Base-by-base conservation (phyloP, 2,329 filamentous ascomycete species). In the Trematosphaeria pertusa region DNA sequence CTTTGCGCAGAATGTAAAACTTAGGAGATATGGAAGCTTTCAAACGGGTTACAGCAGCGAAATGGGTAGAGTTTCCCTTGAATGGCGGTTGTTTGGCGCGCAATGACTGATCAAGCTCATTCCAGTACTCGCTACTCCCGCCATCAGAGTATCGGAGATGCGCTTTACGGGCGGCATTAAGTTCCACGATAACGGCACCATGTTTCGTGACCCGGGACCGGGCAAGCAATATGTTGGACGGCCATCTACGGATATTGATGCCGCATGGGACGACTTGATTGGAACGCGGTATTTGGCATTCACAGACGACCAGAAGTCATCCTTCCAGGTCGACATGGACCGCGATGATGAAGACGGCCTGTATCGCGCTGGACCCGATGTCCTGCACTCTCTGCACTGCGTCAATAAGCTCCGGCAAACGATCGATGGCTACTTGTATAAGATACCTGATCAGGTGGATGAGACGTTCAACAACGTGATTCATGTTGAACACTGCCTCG, bases 401-500 rank as follows among this genome's bases (percentile, higher is more conserved):
- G 15, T 34, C 31, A 15, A 34, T 14, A 34, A n/a, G 12, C 8
- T 34, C 7, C 31, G 31, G 12, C 11, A 14, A 9, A 34, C 31
- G 8, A 34, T 34, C 8, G 31, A 34, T 34, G 31, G 31, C 7
- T 34, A 34, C 15, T 7, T n/a, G 15, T 34, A 34, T 14, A 17
- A 37, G 20, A 11, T 37, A 9, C 35, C 35, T 6, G 35, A 37
- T 19, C 18, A 7, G 10, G 17, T 20, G 14, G 10, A 37, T 7
- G 12, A 24, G 12, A 22, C 6, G 8, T 19, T 8, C 6, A 11
- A 8, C 35, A 11, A 19, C 15, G 17, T 37, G 10, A n/a, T 21
- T 9, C 35, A 37, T 18, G 9, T 37, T 21, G 35, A 37, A 21
- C 35, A 37, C 20, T 37, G 35, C 17, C 7, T 37, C 9, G 35